Conservation (phyloP, 352 stramenopile genomes). For the Hyaloperonospora arabidopsidis region DNA sequence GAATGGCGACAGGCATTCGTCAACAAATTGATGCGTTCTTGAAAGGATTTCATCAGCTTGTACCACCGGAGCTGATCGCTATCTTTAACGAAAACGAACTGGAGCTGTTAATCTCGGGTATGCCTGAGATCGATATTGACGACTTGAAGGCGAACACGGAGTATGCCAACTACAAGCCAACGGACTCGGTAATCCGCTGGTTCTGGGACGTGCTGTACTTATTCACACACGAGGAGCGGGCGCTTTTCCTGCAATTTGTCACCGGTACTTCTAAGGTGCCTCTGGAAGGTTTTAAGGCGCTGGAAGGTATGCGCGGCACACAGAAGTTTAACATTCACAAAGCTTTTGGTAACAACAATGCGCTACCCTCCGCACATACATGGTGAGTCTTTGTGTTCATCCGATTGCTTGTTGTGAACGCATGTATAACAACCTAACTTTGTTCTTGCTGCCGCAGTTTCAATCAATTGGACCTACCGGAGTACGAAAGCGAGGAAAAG, state of each 20-base stretch:
- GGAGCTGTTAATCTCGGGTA: slow-evolving; percentile 89
- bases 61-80: slow-evolving; percentile 84
- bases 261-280: slow-evolving; percentile 91
- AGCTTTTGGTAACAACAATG: slow-evolving; percentile 85
- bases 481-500: slow-evolving; percentile 97
- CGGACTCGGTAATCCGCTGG: slow-evolving; percentile 87
- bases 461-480: slow-evolving; percentile 98
- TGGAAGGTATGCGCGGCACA: slow-evolving; percentile 97
- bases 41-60: slow-evolving; percentile 86
- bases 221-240: slow-evolving; percentile 88
- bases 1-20: slow-evolving; percentile 98
- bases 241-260: slow-evolving; percentile 90
- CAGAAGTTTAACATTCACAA: slow-evolving; percentile 99
- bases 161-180: slow-evolving; percentile 89
- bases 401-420: not conserved
- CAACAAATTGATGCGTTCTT: slow-evolving; percentile 90
- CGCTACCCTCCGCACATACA: slow-evolving; percentile 92
- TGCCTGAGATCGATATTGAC: slow-evolving; percentile 91
- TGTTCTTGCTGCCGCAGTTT: slow-evolving; percentile 69
- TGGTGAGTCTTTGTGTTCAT: slow-evolving; percentile 62
- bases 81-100: slow-evolving; percentile 94
- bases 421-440: not conserved
- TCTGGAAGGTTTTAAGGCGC: slow-evolving; percentile 95
- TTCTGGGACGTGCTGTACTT: slow-evolving; percentile 90
- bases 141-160: slow-evolving; percentile 91